Conservation (phyloP, 2,329 filamentous ascomycete genomes). For the Diaporthe longicolla region DNA sequence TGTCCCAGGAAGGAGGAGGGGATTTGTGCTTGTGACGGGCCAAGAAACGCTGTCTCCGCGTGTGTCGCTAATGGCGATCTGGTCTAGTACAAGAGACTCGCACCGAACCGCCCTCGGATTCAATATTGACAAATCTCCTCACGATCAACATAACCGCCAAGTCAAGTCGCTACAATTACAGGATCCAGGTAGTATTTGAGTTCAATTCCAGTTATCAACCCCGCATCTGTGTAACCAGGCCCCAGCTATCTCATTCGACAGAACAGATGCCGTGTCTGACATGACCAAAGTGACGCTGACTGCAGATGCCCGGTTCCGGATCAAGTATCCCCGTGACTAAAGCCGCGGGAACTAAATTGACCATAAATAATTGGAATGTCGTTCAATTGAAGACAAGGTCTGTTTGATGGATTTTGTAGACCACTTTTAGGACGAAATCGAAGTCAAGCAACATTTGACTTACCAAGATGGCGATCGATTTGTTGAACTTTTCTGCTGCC, state of each 20-base stretch:
- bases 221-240: conserved; percentile 20
- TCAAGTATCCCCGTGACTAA: conserved; percentile 7
- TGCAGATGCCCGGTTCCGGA: conserved; percentile 5
- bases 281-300: conserved; percentile 9
- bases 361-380: neutral
- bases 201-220: neutral
- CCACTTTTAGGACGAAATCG: neutral
- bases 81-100: neutral
- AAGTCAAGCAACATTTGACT: neutral
- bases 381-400: neutral
- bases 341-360: no score
- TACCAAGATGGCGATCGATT: conserved; percentile 10
- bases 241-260: conserved; percentile 14
- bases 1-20: no score
- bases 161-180: neutral
- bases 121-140: neutral
- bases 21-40: no score
- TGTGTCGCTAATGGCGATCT: neutral
- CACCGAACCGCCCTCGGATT: neutral
- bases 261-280: conserved; percentile 8
- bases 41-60: no score
- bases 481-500: conserved; percentile 4
- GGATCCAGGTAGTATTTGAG: neutral
- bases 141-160: neutral
- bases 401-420: neutral